Evolutionary conservation across 1,284 basidiomycete species (phyloP).

Genomic region (Takashimella tepidaria): DNA sequence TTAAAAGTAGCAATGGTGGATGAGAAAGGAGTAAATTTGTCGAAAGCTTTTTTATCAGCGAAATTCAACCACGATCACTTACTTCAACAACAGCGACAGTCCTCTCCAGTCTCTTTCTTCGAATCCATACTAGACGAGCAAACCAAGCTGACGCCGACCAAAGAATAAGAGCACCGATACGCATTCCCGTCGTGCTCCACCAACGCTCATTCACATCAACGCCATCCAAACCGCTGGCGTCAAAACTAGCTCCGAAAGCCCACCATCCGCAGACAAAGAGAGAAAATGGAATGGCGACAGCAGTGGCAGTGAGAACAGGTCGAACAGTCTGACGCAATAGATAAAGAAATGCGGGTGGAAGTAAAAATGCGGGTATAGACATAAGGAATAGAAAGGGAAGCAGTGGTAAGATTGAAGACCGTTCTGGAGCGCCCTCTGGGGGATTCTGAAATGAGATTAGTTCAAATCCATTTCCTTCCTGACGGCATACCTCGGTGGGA

Average conservation of each 20-base stretch:
- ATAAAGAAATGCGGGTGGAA: conserved; percentile 71
- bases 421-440: conserved; percentile 20
- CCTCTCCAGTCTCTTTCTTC: conserved; percentile 55
- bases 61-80: conserved; percentile 6
- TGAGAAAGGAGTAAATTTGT: conserved; percentile 71
- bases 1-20: conserved; percentile 74
- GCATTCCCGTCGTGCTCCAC: conserved; percentile 62
- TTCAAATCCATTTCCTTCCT: neutral
- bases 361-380: conserved; percentile 63
- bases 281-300: conserved; percentile 71
- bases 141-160: conserved; percentile 66
- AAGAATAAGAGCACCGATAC: conserved; percentile 71
- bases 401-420: conserved; percentile 60
- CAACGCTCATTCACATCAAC: conserved; percentile 63
- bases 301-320: conserved; percentile 73
- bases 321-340: conserved; percentile 71
- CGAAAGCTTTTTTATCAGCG: conserved; percentile 52
- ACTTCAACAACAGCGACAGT: conserved; percentile 67
- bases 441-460: conserved; percentile 11
- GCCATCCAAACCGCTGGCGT: conserved; percentile 64
- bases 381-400: conserved; percentile 77
- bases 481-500: conserved; percentile 37
- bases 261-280: conserved; percentile 75
- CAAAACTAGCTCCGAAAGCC: conserved; percentile 85
- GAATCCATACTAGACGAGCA: conserved; percentile 62